These are phyloP conservation scores for Trichothecium roseum DNA, from an alignment of 2,329 filamentous ascomycete species.

Conservation along the genomic window DNA sequence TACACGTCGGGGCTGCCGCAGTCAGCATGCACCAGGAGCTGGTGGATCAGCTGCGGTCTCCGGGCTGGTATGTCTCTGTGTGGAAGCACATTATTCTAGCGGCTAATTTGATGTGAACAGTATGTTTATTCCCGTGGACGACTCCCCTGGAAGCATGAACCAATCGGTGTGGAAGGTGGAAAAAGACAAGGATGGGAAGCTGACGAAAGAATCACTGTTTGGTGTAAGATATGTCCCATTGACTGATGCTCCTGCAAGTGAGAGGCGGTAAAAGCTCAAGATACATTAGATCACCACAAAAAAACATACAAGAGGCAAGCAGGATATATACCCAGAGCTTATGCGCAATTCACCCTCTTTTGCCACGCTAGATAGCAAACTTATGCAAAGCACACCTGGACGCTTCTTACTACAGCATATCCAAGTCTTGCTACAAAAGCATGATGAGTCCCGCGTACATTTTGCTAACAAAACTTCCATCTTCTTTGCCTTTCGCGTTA, in stretches of 20 bases:
- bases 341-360: too few species aligned
- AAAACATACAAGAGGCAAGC: too few species aligned
- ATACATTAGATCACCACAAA: too few species aligned
- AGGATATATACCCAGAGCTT: too few species aligned
- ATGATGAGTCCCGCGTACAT: neutral
- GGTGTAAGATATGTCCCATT: constrained; percentile 70
- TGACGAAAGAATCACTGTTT: constrained; percentile 53
- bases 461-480: neutral
- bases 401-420: too few species aligned
- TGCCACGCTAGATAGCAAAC: too few species aligned
- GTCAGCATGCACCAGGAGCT: constrained; percentile 60
- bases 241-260: constrained; percentile 50
- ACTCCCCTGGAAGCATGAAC: constrained; percentile 28
- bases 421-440: neutral
- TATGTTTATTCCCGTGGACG: constrained; percentile 69
- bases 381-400: too few species aligned
- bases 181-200: constrained; percentile 54
- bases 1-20: constrained; percentile 89
- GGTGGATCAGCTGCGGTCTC: constrained; percentile 65
- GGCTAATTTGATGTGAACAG: constrained; percentile 21
- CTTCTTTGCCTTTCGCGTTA: neutral
- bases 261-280: too few species aligned
- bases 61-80: constrained; percentile 46
- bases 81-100: neutral
- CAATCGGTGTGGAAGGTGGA: constrained; percentile 69